These are phyloP conservation scores for Cryptosporidium parvum DNA, from an alignment of 169 alveolate genomes.

Conservation along the genomic window DNA sequence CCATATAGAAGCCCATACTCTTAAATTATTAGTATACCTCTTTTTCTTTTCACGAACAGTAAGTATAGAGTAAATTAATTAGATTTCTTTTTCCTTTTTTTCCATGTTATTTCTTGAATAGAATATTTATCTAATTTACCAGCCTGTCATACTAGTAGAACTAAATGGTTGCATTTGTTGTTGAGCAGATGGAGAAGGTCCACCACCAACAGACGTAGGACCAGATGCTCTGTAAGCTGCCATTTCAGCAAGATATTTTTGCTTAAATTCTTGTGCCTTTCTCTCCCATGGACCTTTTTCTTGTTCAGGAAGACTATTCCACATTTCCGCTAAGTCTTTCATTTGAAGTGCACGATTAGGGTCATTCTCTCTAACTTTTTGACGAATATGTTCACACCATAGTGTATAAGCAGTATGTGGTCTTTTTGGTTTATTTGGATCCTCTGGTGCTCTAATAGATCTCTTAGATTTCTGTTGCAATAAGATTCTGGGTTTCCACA, in stretches of 20 bases:
- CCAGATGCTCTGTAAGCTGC: conserved; percentile 76
- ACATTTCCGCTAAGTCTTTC: conserved; percentile 75
- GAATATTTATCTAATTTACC: conserved; percentile 30
- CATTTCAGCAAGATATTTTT: conserved; percentile 74
- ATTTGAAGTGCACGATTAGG: conserved; percentile 75
- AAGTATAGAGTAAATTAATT: conserved; percentile 10
- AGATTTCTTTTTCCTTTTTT: not conserved
- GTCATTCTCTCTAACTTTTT: conserved; percentile 73
- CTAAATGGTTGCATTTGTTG: conserved; percentile 76
- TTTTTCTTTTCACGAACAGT: conserved; percentile 16
- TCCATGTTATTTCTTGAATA: not conserved
- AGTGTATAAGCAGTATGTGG: conserved; percentile 76
- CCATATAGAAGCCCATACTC: conserved; percentile 29
- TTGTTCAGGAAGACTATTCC: conserved; percentile 77
- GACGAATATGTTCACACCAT: conserved; percentile 76
- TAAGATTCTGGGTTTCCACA: conserved; percentile 72
- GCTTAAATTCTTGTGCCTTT: conserved; percentile 71
- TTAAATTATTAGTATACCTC: not conserved
- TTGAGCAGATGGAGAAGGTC: conserved; percentile 76
- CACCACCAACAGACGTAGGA: conserved; percentile 72
- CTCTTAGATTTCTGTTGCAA: conserved; percentile 67
- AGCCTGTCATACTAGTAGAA: conserved; percentile 76
- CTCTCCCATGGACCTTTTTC: conserved; percentile 76
- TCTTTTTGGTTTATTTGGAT: conserved; percentile 72
- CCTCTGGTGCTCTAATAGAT: conserved; percentile 66